Percentiles rank a stretch among this genome's conserved stretches.
These are phyloP conservation scores for Seminavis robusta DNA, from an alignment of 108 stramenopile genomes.

Conservation along the genomic window DNA sequence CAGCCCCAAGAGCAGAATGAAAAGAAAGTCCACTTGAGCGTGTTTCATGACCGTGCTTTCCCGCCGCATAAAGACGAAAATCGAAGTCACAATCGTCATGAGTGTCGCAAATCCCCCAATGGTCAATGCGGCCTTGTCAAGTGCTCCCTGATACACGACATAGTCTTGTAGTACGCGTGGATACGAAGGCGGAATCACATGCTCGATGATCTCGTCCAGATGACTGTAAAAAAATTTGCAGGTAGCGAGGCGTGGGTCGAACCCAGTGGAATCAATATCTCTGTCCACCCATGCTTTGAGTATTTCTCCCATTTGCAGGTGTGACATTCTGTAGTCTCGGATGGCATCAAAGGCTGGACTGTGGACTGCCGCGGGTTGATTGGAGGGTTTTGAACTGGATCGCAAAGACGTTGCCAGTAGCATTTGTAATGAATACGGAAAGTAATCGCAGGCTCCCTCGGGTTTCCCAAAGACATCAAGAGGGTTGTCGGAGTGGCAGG, in stretches of 20 bases:
- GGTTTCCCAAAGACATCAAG: conserved; percentile 15
- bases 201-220: conserved; percentile 10
- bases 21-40: conserved; percentile 29
- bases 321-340: not conserved
- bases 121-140: not conserved
- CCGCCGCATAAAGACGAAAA: too few relatives aligned
- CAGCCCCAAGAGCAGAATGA: conserved; percentile 20
- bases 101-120: conserved; percentile 6
- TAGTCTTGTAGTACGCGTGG: conserved; percentile 11
- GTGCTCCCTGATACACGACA: not conserved
- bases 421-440: conserved; percentile 1
- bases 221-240: conserved; percentile 27
- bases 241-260: conserved; percentile 13
- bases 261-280: too few relatives aligned
- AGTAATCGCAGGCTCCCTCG: conserved; percentile 24
- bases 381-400: not conserved
- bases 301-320: conserved; percentile 4
- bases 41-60: not conserved
- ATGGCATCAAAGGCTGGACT: conserved; percentile 9
- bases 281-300: not conserved
- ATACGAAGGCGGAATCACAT: conserved; percentile 17
- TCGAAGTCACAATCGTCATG: too few relatives aligned
- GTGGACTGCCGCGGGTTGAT: not conserved
- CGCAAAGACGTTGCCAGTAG: conserved; percentile 3
- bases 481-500: not conserved